Conservation (phyloP, 305 asterid genomes). For the Fraxinus floribunda region DNA sequence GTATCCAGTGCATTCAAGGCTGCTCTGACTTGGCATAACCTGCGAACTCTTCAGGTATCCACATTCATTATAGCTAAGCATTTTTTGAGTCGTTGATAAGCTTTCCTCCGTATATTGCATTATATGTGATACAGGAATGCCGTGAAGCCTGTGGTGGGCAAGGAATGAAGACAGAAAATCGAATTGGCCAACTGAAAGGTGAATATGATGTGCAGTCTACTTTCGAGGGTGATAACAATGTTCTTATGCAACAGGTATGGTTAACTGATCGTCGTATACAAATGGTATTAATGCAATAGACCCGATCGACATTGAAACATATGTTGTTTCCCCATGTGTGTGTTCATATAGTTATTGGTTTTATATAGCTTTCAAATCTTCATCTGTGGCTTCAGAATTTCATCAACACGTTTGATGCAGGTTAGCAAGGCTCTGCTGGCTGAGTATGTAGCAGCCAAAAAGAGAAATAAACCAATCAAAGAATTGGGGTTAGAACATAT, state of each 20-base stretch:
- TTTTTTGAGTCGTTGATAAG: constrained; percentile 4
- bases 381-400: background rate
- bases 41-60: constrained; percentile 91
- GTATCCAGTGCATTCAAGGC: constrained; percentile 95
- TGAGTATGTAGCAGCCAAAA: constrained; percentile 60
- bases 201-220: constrained; percentile 96
- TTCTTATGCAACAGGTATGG: constrained; percentile 94
- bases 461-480: constrained; percentile 61
- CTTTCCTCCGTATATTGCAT: constrained; percentile 21
- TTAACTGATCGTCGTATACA: constrained; percentile 1
- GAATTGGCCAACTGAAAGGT: constrained; percentile 85
- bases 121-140: constrained; percentile 64
- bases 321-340: background rate
- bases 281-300: background rate
- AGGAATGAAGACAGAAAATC: constrained; percentile 90
- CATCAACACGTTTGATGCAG: constrained; percentile 35
- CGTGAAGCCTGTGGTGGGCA: constrained; percentile 99
- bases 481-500: constrained; percentile 92
- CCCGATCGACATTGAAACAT: background rate
- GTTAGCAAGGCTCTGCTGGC: constrained; percentile 90
- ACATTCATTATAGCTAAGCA: constrained; percentile 1
- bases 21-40: constrained; percentile 82
- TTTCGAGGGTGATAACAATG: constrained; percentile 97
- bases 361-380: background rate
- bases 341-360: background rate